Percentiles rank a stretch among this genome's conserved stretches.
Conservation (phyloP, 1,284 basidiomycete species). For the Vanrija pseudolonga region DNA sequence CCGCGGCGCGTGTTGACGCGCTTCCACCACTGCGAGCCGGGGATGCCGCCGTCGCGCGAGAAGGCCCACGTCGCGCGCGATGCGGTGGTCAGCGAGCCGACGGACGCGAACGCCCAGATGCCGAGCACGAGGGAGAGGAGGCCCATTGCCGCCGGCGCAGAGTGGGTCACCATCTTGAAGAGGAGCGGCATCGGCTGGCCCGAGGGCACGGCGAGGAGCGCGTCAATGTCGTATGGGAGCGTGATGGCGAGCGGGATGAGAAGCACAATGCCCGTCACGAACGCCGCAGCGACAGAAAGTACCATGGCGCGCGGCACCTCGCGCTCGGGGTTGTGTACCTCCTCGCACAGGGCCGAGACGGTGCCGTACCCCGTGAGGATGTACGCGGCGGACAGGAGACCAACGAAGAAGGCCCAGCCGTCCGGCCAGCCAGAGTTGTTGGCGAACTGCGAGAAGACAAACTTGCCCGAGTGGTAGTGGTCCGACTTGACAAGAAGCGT, state of each 20-base stretch:
- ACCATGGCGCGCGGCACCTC: conserved; percentile 47
- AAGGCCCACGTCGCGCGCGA: conserved; percentile 19
- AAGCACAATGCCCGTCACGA: conserved; percentile 49
- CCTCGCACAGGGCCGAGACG: conserved; percentile 45
- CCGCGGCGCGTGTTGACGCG: conserved; percentile 40
- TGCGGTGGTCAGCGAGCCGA: conserved; percentile 46
- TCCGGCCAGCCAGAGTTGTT: background rate
- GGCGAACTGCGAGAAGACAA: conserved; percentile 28
- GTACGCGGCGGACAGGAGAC: background rate
- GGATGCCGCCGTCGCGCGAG: conserved; percentile 49
- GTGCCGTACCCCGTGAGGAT: conserved; percentile 35
- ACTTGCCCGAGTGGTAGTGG: conserved; percentile 45
- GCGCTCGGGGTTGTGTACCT: conserved; percentile 45
- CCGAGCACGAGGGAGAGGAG: conserved; percentile 51
- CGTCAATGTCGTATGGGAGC: conserved; percentile 36
- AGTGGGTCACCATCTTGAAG: conserved; percentile 49
- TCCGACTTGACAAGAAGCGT: conserved; percentile 48
- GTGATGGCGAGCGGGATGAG: conserved; percentile 50
- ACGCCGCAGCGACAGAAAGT: conserved; percentile 49
- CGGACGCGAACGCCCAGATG: conserved; percentile 49
- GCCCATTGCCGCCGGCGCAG: conserved; percentile 48
- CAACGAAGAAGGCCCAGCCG: background rate
- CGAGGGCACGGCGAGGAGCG: conserved; percentile 45
- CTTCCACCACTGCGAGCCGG: conserved; percentile 37
- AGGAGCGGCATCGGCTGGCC: conserved; percentile 50